Evolutionary conservation across 805 yeast genomes (phyloP), one percentile per base, ranked within the genome.

Genomic region (Barnettozyma salicaria): DNA sequence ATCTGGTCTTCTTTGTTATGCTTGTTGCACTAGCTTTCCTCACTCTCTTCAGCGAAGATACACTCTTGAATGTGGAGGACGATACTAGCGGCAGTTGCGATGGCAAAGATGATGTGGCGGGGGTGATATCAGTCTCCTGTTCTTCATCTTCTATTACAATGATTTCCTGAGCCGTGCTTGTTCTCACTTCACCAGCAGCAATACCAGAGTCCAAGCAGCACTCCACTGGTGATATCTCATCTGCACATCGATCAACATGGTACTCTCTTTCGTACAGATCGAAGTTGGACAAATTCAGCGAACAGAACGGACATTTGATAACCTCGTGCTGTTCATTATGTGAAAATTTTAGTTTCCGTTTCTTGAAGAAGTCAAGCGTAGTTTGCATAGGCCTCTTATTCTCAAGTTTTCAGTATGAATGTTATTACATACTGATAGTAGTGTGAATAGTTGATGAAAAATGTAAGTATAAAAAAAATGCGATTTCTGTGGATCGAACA

Each of bases 401-500:
- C n/a, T n/a, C n/a, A 9, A 25, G 16, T 17, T 21, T 14, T 23
- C 19, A 25, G 17, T 11, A 24, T 20, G 27, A 19, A 19, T 7
- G 17, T 6, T 28, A n/a, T 29, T 12, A 27, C 18, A 14, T 14
- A 26, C 7, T 9, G 12, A 17, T 26, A 7, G 12, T 13, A 10
- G 28, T n/a, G 17, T 31, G 34, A 30, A 23, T 17, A 13, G 18
- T 4, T 9, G 9, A 20, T 6, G 18, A 27, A 3, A 31, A 25
- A 20, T 11, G 4, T 13, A 12, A 25, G 23, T 24, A 35, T 41
- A 49, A 49, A 43, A 42, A 29, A 41, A 40, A 51, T 71, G 76
- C 77, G 74, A 67, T 59, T 66, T 69, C 73, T 76, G 83, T 74
- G 84, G 82, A 75, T 78, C 78, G 84, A 78, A 78, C 83, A 74